phyloP scores from a whole-genome alignment of 2,329 filamentous ascomycete genomes.

The Aspergillus versicolor region DNA sequence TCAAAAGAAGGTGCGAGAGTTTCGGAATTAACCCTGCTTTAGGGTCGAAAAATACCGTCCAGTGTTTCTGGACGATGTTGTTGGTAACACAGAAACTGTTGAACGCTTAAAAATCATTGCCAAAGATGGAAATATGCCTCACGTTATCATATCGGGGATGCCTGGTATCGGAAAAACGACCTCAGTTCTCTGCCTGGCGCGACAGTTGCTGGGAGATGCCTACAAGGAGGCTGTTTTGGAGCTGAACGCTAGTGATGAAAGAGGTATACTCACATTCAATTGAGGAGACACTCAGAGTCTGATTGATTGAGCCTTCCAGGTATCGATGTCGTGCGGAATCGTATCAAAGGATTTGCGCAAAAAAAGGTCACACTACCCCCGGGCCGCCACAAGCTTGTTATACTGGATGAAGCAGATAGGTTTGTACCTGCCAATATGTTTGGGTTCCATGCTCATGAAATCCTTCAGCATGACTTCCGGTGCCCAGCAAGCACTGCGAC shows the following conservation, averaged over 20 bases:
- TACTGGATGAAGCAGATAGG: slow-evolving; percentile 95
- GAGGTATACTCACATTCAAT: slow-evolving; percentile 57
- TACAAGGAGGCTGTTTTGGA: slow-evolving; percentile 98
- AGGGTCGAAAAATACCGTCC: slow-evolving; percentile 99
- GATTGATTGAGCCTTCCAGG: slow-evolving; percentile 47
- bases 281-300: background rate
- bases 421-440: slow-evolving; percentile 21
- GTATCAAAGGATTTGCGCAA: slow-evolving; percentile 97
- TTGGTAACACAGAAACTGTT: slow-evolving; percentile 96
- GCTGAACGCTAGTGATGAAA: slow-evolving; percentile 92
- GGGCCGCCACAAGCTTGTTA: slow-evolving; percentile 92
- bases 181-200: slow-evolving; percentile 86
- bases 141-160: slow-evolving; percentile 99
- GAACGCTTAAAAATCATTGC: slow-evolving; percentile 97
- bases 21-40: background rate
- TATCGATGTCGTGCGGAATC: slow-evolving; percentile 94
- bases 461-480: slow-evolving; percentile 79
- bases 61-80: slow-evolving; percentile 91
- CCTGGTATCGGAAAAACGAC: slow-evolving; percentile 98
- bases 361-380: slow-evolving; percentile 95
- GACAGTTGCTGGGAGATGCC: slow-evolving; percentile 84
- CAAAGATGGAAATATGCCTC: slow-evolving; percentile 98
- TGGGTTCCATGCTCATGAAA: background rate
- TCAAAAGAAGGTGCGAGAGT: background rate
- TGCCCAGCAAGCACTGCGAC: slow-evolving; percentile 87